Evolutionary conservation across 164 flowering plant species (phyloP), one percentile per base, ranked within the genome.

Genomic region (Macadamia integrifolia): DNA sequence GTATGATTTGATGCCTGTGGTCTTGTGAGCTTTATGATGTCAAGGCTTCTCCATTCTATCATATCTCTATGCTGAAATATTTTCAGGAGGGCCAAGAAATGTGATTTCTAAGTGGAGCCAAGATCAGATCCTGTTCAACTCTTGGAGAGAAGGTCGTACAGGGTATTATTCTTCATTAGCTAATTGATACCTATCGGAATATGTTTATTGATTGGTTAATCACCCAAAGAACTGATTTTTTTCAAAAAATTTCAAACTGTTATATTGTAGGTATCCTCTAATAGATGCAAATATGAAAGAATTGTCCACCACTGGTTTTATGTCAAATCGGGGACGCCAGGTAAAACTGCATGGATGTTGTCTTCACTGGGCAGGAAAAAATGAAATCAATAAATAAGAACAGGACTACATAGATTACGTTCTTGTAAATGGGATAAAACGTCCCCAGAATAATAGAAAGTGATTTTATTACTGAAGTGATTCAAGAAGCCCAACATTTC

Each of bases 271-370:
- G 84, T 93, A 93, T 68, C 96, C 98, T 53, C 87, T 93, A 6
- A 84, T 93, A 64, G 97, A 93, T 77, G 93, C 96, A 66, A 91
- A 87, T 66, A 93, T 93, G 97, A 91, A 84, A 75, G 97, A 93
- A 79, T 74, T 93, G 13, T 78, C 81, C 2, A 32, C 85, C 32
- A 93, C 95, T 7, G 98, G 98, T 43, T 93, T 88, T 79, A 91
- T 93, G 97, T 93, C 98, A 69, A 93, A 93, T 71, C 82, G 98
- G 72, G 97, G 97, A 59, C 83, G 98, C 15, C 98, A 94, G 92
- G 97, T 91, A 80, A 72, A 46, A 6, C 6, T 66, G 44, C 32
- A 61, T 3, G 44, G 32, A 60, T 60, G 52, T 44, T 48, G 28
- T 69, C 18, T 30, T 43, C 40, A 58, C 0, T 3, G 42, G 35